Conservation (phyloP, 73 alveolate genomes). For the Paraurostyla sp. region DNA sequence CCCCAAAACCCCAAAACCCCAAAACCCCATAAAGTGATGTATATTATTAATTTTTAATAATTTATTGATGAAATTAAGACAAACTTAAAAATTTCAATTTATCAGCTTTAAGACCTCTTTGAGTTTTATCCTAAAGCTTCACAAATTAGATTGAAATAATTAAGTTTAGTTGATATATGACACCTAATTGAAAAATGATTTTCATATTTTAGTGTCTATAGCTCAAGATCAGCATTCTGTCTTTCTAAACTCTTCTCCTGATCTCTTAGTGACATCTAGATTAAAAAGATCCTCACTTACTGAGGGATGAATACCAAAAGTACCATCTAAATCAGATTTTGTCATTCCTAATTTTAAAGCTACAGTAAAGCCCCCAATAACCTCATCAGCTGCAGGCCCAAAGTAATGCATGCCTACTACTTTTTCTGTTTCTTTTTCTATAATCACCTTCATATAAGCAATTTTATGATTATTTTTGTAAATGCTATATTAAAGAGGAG, state of each 20-base stretch:
- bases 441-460: conserved; percentile 87
- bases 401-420: conserved; percentile 93
- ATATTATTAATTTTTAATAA: no score
- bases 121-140: conserved; percentile 48
- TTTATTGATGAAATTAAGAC: neutral
- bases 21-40: no score
- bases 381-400: conserved; percentile 94
- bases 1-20: conserved; percentile 35
- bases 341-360: conserved; percentile 96
- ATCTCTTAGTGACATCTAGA: conserved; percentile 85
- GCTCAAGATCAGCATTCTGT: conserved; percentile 97
- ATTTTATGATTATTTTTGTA: conserved; percentile 44
- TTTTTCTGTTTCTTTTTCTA: conserved; percentile 77
- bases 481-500: conserved; percentile 84
- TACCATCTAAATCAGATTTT: conserved; percentile 87
- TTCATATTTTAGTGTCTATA: neutral
- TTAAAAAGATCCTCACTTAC: conserved; percentile 95
- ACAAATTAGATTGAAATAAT: neutral
- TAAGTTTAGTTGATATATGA: neutral
- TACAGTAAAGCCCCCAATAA: conserved; percentile 94
- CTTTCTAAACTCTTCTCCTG: conserved; percentile 90
- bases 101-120: neutral
- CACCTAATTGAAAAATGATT: neutral
- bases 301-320: conserved; percentile 98
- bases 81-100: neutral